Evolutionary conservation across 345 rosid genomes (phyloP), one percentile per base, ranked within the genome.

Genomic region (Populus nigra): DNA sequence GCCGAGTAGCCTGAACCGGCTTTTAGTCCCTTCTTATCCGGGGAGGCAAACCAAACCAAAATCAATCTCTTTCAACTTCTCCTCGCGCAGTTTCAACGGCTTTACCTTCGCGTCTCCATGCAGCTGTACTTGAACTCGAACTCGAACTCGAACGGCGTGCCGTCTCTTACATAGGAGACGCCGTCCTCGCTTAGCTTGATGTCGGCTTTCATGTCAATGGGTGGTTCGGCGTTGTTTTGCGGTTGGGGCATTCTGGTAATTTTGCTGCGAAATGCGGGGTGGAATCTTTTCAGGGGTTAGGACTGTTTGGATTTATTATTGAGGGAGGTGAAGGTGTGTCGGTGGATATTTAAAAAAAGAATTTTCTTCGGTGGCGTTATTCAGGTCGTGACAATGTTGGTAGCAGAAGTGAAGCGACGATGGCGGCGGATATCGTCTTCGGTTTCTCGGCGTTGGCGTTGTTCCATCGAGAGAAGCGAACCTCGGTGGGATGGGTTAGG

Each of bases 41-140:
- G 82, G 96, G 98, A 8, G 99, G 99, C 80, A 92, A 81, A 65
- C 65, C 66, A 18, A 96, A 96, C 6, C 98, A 1, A 27, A 93
- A 82, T 96, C 99, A 69, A 96, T 93, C 69, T 93, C 99, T 77
- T 82, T 88, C 86, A 89, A 79, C 82, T 90, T 88, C 75, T 96
- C 81, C 85, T 93, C 98, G 76, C 92, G 85, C 27, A 96, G 86
- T 85, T 86, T 91, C 68, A 92, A 67, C 15, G 99, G 98, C 88
- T 85, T 89, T 67, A 82, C 86, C 79, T 91, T 95, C 98, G 97
- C 62, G 96, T 87, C 87, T 95, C 98, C 25, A 98, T 91, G 83
- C 93, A 96, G 78, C 99, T 96, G 85, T 96, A 96, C 81, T 92
- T 90, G 85, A 96, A 93, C 88, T 93, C 96, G 38, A 91, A 96